Base-by-base conservation (phyloP, 2,329 filamentous ascomycete species). In the Drechslera avenae region DNA sequence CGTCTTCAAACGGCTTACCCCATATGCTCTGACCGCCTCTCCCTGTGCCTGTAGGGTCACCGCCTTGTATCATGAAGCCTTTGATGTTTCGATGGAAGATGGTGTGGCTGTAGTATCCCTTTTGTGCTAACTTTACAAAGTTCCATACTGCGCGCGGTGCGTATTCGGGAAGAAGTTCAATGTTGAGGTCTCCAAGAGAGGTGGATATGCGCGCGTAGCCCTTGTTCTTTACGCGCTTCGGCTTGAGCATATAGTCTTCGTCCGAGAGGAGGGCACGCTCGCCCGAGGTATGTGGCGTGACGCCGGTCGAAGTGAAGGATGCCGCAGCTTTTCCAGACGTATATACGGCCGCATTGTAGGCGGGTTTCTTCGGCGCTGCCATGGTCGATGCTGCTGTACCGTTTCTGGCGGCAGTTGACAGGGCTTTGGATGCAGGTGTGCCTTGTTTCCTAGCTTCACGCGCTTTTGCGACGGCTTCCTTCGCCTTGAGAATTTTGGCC, bases 11-110 rank as follows among this genome's bases (percentile, higher is more conserved):
- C 54, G 91, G 90, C 75, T 95, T 96, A 51, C 90, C 90, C 94
- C 94, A 99, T 53, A 96, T 86, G 66, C 89, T 95, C 40, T 86
- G 79, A 0, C 94, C 94, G n/a, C 94, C 94, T 54, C 90, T 84
- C 1, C 94, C 94, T 0, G 91, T 96, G 1, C 93, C 93, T 0
- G 91, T 90, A 0, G 94, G 94, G 69, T 99, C 94, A 31, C 94
- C 94, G 35, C 93, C 93, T 73, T 99, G 94, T 32, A 99, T 90
- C 94, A 99, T 99, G 72, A 99, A 99, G 63, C 89, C 90, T 50
- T 87, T 87, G 64, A 99, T 97, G 71, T 95, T 97, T 56, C 94
- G 86, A 74, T 99, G 94, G 70, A 99, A 99, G 10, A 82, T 74
- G 2, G 96, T 87, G 57, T 84, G 84, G 43, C 85, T 86, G 77